phyloP scores from a whole-genome alignment of 495 filamentous ascomycete species.

The Daldinia loculata region DNA sequence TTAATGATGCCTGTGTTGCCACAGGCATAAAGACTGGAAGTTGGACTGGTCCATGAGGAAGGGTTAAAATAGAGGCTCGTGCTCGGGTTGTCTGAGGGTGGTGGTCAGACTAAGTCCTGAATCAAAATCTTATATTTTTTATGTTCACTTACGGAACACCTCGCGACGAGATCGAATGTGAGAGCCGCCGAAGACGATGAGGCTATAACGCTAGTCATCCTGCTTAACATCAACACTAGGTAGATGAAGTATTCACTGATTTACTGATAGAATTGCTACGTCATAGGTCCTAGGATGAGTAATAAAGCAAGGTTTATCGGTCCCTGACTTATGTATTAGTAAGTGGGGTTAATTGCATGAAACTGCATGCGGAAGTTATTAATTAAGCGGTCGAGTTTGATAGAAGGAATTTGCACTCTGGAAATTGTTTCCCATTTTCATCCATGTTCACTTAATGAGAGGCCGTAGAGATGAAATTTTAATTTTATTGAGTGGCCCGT shows the following conservation, averaged over 20 bases:
- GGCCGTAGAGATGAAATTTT: neutral
- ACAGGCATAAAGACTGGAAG: constrained; percentile 98
- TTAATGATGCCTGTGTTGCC: constrained; percentile 95
- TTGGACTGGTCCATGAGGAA: constrained; percentile 90
- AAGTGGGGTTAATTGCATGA: constrained; percentile 34
- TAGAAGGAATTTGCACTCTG: constrained; percentile 9
- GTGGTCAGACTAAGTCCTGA: neutral
- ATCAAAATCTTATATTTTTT: neutral
- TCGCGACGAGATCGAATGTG: constrained; percentile 80
- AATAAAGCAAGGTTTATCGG: constrained; percentile 13
- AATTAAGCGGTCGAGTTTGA: constrained; percentile 15
- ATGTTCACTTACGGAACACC: constrained; percentile 75
- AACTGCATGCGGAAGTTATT: constrained; percentile 27
- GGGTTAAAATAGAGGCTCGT: constrained; percentile 84
- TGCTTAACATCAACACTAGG: constrained; percentile 47
- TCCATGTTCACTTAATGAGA: constrained; percentile 11
- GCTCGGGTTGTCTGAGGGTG: constrained; percentile 85
- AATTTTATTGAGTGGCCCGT: constrained; percentile 20
- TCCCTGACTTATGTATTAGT: constrained; percentile 11
- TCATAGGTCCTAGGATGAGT: constrained; percentile 37
- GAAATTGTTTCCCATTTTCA: constrained; percentile 12
- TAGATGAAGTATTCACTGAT: constrained; percentile 1
- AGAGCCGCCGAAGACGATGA: constrained; percentile 66
- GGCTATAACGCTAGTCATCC: constrained; percentile 56
- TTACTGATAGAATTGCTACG: constrained; percentile 22